A percentile compares a stretch with the other conserved stretches of the same genome.
These are phyloP conservation scores for Hortaea sp. DNA, from an alignment of 2,329 filamentous ascomycete species.

Conservation along the genomic window DNA sequence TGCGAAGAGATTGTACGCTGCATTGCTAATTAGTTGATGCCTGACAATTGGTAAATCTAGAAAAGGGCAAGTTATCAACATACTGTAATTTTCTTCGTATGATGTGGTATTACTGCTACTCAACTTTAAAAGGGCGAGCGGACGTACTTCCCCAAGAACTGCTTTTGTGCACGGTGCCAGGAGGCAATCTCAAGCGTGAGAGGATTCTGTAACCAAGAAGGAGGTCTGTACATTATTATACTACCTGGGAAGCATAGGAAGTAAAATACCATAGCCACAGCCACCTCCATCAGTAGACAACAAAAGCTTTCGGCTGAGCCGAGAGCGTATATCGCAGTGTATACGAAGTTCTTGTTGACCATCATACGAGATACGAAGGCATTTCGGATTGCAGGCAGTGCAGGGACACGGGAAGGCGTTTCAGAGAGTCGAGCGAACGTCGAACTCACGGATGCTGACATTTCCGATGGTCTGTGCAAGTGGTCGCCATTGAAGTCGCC, in stretches of 20 bases:
- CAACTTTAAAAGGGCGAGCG: neutral
- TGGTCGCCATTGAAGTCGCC: no score
- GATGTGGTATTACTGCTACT: neutral
- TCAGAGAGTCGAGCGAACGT: neutral
- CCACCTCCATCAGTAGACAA: no score
- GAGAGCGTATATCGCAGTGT: neutral
- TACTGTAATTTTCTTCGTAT: neutral
- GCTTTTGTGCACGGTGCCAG: neutral
- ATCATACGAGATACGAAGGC: neutral
- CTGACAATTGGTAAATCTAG: neutral
- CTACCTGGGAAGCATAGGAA: neutral
- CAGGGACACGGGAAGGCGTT: neutral
- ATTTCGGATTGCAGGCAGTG: neutral
- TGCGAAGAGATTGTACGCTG: constrained; percentile 1
- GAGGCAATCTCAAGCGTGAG: neutral
- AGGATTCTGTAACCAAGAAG: neutral
- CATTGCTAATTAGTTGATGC: neutral
- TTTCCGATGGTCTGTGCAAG: no score
- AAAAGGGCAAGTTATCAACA: neutral
- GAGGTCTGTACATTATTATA: neutral
- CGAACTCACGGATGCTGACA: neutral
- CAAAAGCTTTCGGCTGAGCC: no score
- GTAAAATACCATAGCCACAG: neutral
- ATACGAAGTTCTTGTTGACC: neutral
- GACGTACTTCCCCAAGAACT: neutral